Percentiles rank a stretch among this genome's conserved stretches.
phyloP scores from a whole-genome alignment of 257 asterid genomes.

The Nicotiana sylvestris region DNA sequence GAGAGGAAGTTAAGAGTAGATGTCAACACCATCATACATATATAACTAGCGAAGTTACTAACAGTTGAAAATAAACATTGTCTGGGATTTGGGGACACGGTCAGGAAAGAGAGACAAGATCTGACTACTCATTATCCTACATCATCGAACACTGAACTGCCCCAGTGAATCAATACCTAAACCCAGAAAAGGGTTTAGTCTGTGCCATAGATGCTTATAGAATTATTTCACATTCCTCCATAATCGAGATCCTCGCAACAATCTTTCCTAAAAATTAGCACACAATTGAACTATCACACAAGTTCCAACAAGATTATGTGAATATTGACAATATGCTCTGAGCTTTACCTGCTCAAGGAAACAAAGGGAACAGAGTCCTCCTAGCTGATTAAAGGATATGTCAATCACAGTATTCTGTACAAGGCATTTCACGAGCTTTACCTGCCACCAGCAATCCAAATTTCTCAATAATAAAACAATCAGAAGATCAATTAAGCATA shows the following conservation, averaged over 20 bases:
- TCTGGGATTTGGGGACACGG: neutral
- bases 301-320: neutral
- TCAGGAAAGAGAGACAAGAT: neutral
- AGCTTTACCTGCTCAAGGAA: conserved; percentile 69
- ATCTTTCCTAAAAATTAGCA: neutral
- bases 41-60: neutral
- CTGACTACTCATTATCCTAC: neutral
- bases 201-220: neutral
- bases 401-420: conserved; percentile 64
- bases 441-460: conserved; percentile 36
- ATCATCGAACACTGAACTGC: neutral
- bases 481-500: neutral
- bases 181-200: neutral
- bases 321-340: neutral
- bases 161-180: neutral
- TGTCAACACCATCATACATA: neutral
- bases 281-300: neutral
- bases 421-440: conserved; percentile 66
- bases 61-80: neutral
- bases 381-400: conserved; percentile 64
- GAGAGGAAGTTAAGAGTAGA: neutral
- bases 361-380: conserved; percentile 69
- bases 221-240: neutral
- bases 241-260: neutral
- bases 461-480: neutral